Evolutionary conservation across 441 rosid species (phyloP).

Genomic region (Populus hybrid): DNA sequence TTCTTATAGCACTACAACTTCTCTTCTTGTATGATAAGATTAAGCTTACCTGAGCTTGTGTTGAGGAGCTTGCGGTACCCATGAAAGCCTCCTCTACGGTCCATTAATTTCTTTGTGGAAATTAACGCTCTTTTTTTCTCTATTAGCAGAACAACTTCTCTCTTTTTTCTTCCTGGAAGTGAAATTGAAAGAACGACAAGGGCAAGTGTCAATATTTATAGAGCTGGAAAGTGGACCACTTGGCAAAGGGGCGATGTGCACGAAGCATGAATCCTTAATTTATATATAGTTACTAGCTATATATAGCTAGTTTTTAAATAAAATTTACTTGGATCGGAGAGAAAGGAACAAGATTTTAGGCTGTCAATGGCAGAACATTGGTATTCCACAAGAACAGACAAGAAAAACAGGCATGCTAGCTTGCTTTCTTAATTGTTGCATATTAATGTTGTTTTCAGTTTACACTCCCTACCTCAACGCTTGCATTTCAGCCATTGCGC

Average conservation of each 20-base stretch:
- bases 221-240: not conserved
- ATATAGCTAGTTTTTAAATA: not conserved
- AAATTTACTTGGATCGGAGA: not conserved
- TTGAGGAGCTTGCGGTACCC: conserved; percentile 60
- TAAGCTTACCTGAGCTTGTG: conserved; percentile 38
- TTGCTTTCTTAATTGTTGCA: not conserved
- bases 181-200: not conserved
- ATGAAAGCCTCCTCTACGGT: conserved; percentile 68
- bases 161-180: not conserved
- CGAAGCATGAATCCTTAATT: not conserved
- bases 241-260: not conserved
- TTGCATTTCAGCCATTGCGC: not conserved
- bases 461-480: not conserved
- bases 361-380: not conserved
- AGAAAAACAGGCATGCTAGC: not conserved
- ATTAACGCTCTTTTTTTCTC: not conserved
- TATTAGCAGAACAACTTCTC: not conserved
- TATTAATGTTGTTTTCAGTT: not conserved
- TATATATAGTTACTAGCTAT: not conserved
- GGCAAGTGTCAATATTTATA: not conserved
- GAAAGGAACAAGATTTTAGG: not conserved
- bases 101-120: conserved; percentile 32
- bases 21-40: not conserved
- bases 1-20: not conserved
- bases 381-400: not conserved